Conservation (phyloP, 257 asterid genomes). For the Nicotiana sylvestris region DNA sequence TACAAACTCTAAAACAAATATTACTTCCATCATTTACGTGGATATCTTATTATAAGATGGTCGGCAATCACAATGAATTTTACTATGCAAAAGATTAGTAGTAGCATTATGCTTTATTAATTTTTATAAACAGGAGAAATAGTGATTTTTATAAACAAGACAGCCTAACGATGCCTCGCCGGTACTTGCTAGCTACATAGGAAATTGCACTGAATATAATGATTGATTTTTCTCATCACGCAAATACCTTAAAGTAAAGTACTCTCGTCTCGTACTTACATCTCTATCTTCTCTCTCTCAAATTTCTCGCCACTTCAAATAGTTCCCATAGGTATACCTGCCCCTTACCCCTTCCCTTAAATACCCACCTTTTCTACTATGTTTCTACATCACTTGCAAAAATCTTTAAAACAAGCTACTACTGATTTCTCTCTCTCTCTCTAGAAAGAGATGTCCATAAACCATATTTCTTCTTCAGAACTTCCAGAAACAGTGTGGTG, state of each 20-base stretch:
- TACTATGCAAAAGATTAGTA: too few species aligned
- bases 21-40: too few species aligned
- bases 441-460: slow-evolving; percentile 45
- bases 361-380: neutral
- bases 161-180: neutral
- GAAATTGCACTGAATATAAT: slow-evolving; percentile 58
- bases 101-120: too few species aligned
- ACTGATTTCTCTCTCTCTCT: neutral
- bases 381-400: neutral
- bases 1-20: too few species aligned
- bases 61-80: neutral
- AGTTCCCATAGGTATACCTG: slow-evolving; percentile 22
- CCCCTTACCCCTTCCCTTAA: slow-evolving; percentile 7
- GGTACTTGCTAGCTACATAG: slow-evolving; percentile 15
- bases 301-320: slow-evolving; percentile 11
- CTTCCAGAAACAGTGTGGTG: slow-evolving; percentile 49
- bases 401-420: too few species aligned
- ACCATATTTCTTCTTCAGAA: slow-evolving; percentile 48
- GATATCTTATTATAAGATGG: too few species aligned
- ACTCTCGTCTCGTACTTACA: slow-evolving; percentile 27
- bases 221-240: slow-evolving; percentile 63
- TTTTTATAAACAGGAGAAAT: too few species aligned
- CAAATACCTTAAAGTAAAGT: slow-evolving; percentile 59
- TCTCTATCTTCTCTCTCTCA: slow-evolving; percentile 14
- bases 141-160: neutral